Base-by-base conservation (phyloP, 139 green algal genomes). In the Diplosphaera chodatii region DNA sequence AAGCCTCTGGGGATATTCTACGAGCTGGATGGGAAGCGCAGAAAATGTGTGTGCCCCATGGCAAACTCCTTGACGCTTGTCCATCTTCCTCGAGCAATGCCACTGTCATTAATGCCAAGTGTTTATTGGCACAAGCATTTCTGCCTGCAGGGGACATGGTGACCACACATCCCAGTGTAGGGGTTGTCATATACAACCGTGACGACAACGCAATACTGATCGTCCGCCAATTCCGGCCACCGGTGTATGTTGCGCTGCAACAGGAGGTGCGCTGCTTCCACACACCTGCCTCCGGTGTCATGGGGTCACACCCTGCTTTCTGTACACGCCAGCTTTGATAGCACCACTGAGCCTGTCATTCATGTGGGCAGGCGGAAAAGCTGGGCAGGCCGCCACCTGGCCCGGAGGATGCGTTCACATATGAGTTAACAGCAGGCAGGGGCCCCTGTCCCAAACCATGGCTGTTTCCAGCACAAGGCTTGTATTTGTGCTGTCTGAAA, bases 351-450 rank as follows among this genome's bases (percentile, higher is more conserved):
- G n/a, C n/a, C n/a, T n/a, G n/a, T n/a, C n/a, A n/a, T n/a, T n/a
- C n/a, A n/a, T n/a, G n/a, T n/a, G n/a, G 37, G 10, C 37, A 48
- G 30, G 67, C 68, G 27, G 29, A 55, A 28, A 55, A 18, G 1
- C 25, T 40, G 20, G 71, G 62, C 4, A 34, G 29, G 32, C 71
- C 76, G 32, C 23, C 13, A 0, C 75, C 81, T 62, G 71, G 40
- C 15, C 66, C 78, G 27, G 32, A 18, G 22, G 32, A 56, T 72
- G 91, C 87, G 8, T 95, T 97, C 75, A 97, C 90, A 0, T 91
- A 90, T 70, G 91, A 97, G 89, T 81, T 97, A 34, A 90, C 66
- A 92, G 91, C 6, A n/a, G n/a, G n/a, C n/a, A n/a, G n/a, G n/a
- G n/a, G n/a, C n/a, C n/a, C n/a, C n/a, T n/a, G n/a, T n/a, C n/a